Percentiles rank a stretch among this genome's conserved stretches.
phyloP scores from a whole-genome alignment of 1,284 basidiomycete species.

The Ustilago cynodontis region DNA sequence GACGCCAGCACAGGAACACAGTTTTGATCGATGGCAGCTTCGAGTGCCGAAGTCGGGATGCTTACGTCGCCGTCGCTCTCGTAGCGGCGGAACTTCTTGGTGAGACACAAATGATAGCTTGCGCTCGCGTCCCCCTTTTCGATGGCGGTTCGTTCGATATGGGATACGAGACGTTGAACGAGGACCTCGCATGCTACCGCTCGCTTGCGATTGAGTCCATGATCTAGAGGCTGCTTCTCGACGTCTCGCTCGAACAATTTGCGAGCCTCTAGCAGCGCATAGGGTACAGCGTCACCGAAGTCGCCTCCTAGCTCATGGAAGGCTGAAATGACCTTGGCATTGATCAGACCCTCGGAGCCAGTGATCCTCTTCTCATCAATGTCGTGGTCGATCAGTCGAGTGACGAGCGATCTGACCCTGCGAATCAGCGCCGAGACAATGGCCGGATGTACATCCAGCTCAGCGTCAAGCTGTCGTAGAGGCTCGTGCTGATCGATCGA shows the following conservation, averaged over 20 bases:
- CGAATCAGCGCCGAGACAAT: slow-evolving; percentile 56
- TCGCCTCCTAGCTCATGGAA: slow-evolving; percentile 60
- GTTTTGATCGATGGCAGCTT: slow-evolving; percentile 61
- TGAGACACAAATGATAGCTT: slow-evolving; percentile 47
- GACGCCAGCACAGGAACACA: slow-evolving; percentile 50
- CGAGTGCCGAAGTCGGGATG: slow-evolving; percentile 55
- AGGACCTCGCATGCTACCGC: slow-evolving; percentile 55
- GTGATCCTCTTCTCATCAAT: slow-evolving; percentile 55
- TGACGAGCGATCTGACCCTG: slow-evolving; percentile 48
- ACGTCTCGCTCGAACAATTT: slow-evolving; percentile 45
- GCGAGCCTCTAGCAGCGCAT: slow-evolving; percentile 55
- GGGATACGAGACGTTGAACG: slow-evolving; percentile 54
- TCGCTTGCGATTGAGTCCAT: slow-evolving; percentile 35
- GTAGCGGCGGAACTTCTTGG: slow-evolving; percentile 55
- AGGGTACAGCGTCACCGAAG: slow-evolving; percentile 58
- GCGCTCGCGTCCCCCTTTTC: slow-evolving; percentile 17
- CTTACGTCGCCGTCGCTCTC: slow-evolving; percentile 54
- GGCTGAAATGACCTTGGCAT: slow-evolving; percentile 39
- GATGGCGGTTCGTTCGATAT: slow-evolving; percentile 37
- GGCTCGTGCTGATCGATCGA: slow-evolving; percentile 28
- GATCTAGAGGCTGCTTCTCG: slow-evolving; percentile 33
- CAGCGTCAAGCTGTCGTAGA: slow-evolving; percentile 38
- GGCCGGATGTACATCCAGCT: slow-evolving; percentile 49
- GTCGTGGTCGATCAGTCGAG: slow-evolving; percentile 53
- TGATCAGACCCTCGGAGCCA: slow-evolving; percentile 51